Evolutionary conservation across 2,329 filamentous ascomycete genomes (phyloP).

Genomic region (Botryotinia convoluta): DNA sequence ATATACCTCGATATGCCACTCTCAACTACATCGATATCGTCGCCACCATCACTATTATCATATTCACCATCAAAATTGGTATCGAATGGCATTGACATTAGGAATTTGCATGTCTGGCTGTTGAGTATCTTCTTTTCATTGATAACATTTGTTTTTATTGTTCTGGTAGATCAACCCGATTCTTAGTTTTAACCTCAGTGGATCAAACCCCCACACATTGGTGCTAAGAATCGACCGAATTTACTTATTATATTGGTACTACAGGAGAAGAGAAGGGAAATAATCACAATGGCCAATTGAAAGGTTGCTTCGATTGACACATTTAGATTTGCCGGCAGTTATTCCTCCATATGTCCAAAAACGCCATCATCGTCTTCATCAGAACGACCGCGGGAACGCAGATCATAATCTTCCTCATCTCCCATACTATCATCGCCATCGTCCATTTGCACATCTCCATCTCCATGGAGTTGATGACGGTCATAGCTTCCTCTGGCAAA

Average conservation of each 20-base stretch:
- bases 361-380: conserved; percentile 94
- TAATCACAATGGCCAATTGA: conserved; percentile 17
- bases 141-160: conserved; percentile 11
- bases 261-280: conserved; percentile 30
- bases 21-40: not conserved
- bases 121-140: not conserved
- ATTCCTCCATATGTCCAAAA: conserved; percentile 96
- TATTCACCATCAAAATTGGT: not conserved
- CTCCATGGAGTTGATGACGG: conserved; percentile 52
- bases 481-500: conserved; percentile 46
- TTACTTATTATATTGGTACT: conserved; percentile 30
- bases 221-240: conserved; percentile 56
- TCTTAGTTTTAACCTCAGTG: conserved; percentile 72
- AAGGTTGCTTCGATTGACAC: not conserved
- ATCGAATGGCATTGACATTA: not conserved
- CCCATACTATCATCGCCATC: conserved; percentile 61
- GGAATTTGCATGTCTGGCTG: not conserved
- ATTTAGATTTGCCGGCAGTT: conserved; percentile 31
- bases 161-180: conserved; percentile 47
- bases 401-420: conserved; percentile 64
- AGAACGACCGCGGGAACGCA: conserved; percentile 60
- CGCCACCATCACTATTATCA: not conserved
- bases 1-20: not conserved
- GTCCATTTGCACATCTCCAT: conserved; percentile 66
- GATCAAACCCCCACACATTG: conserved; percentile 57